Conservation (phyloP, 2,329 filamentous ascomycete genomes). For the Aspergillus tubingensis region DNA sequence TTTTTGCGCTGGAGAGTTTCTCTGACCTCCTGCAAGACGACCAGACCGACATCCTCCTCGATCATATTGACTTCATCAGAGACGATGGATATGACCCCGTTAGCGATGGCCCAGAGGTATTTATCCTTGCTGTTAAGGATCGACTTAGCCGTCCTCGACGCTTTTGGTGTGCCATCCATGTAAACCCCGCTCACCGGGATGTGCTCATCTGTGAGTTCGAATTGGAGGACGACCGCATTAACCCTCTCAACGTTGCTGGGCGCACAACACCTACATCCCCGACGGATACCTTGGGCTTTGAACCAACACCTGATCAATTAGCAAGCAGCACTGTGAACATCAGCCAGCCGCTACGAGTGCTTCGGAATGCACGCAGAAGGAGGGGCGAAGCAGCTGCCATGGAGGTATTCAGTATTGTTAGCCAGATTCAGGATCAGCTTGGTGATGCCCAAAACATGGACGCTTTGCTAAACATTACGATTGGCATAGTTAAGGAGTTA, state of each 20-base stretch:
- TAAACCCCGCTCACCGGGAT: constrained; percentile 67
- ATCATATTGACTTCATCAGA: constrained; percentile 84
- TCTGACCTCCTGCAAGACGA: constrained; percentile 82
- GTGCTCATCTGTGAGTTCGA: constrained; percentile 88
- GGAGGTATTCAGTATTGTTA: constrained; percentile 92
- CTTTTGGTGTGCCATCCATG: constrained; percentile 85
- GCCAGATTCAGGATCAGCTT: constrained; percentile 86
- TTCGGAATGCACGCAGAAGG: constrained; percentile 73
- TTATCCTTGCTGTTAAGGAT: constrained; percentile 71
- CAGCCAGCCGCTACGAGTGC: constrained; percentile 75
- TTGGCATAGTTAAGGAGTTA: constrained; percentile 84
- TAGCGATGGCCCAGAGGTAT: constrained; percentile 80
- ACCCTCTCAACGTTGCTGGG: constrained; percentile 29
- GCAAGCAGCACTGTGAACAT: constrained; percentile 72
- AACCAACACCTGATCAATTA: constrained; percentile 73
- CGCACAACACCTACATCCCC: constrained; percentile 22
- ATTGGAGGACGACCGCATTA: constrained; percentile 74
- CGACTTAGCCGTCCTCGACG: constrained; percentile 62
- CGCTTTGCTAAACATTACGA: constrained; percentile 74
- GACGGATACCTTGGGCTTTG: constrained; percentile 66
- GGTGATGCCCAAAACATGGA: constrained; percentile 65
- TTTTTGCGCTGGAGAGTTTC: constrained; percentile 75
- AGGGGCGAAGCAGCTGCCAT: constrained; percentile 81
- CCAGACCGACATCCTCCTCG: constrained; percentile 77
- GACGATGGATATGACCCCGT: constrained; percentile 77